Evolutionary conservation across 306 rosid genomes (phyloP), one percentile per base, ranked within the genome.

Genomic region (Cicer yamashitae): DNA sequence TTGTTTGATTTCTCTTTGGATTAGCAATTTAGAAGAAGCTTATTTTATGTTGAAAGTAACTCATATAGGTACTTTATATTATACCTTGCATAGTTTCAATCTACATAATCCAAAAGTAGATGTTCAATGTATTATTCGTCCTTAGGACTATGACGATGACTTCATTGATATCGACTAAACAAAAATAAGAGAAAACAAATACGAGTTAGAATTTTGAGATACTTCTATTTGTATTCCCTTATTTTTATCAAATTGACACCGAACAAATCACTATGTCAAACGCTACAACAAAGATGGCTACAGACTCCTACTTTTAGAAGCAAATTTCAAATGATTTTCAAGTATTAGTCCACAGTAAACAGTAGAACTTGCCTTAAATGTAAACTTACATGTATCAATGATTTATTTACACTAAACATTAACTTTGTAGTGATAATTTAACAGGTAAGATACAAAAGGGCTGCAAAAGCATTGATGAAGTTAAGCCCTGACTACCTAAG

Each of bases 401-500:
- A 14, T 22, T 2, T 17, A n/a, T 9, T 74, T 74, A 7, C 45
- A 46, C 67, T 57, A 7, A 40, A 53, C 6, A 13, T 11, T 34
- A 60, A 34, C 22, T 76, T 65, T 71, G 10, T 46, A 6, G 17
- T 56, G 17, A 38, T 70, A 5, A 70, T 48, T 43, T 1, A 69
- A 68, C 88, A 93, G 97, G 89, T 86, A 20, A 91, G 98, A 77
- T 93, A 93, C 74, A 86, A 86, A 83, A 94, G 94, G 44, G 96
- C 89, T 40, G 98, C 97, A 18, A 85, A 92, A 80, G 93, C 98
- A 71, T 74, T 94, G 15, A 91, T 94, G 98, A 84, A 88, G 82
- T 75, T 91, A 61, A 91, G 82, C 81, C 97, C 98, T 1, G 90
- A 86, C 10, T 94, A 94, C 85, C 82, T 94, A 1, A 84, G 85